Conservation (phyloP, 306 rosid genomes). For the Cucurbita ficifolia region DNA sequence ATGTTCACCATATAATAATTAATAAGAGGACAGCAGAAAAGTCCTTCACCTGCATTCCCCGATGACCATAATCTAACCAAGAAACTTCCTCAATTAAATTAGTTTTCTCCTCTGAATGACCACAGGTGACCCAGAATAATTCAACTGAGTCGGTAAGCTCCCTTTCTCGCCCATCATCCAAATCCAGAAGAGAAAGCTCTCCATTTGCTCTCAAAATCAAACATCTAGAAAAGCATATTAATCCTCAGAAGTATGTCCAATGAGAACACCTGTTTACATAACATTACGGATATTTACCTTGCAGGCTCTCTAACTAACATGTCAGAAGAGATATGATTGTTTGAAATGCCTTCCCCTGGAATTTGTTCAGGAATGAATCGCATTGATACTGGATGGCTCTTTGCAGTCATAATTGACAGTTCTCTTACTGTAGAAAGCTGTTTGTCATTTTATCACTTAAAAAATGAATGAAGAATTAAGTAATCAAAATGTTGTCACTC, state of each 20-base stretch:
- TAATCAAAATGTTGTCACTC: slow-evolving; percentile 12
- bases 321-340: slow-evolving; percentile 39
- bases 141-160: slow-evolving; percentile 92
- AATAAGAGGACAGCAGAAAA: not conserved
- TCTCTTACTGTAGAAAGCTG: slow-evolving; percentile 99
- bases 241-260: slow-evolving; percentile 19
- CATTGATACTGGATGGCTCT: slow-evolving; percentile 99
- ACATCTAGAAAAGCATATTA: slow-evolving; percentile 44
- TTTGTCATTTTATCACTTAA: slow-evolving; percentile 98
- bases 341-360: slow-evolving; percentile 44
- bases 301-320: slow-evolving; percentile 62
- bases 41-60: slow-evolving; percentile 92
- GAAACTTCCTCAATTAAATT: slow-evolving; percentile 97
- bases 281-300: slow-evolving; percentile 33
- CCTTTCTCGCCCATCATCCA: slow-evolving; percentile 90
- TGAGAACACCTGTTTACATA: not conserved
- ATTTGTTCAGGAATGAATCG: slow-evolving; percentile 84
- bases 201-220: slow-evolving; percentile 87
- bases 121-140: slow-evolving; percentile 98
- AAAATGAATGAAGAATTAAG: slow-evolving; percentile 38
- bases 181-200: slow-evolving; percentile 94
- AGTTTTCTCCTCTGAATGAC: slow-evolving; percentile 80
- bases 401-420: slow-evolving; percentile 96
- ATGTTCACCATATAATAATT: not conserved
- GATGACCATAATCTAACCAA: slow-evolving; percentile 96